phyloP scores from a whole-genome alignment of 2,329 filamentous ascomycete species.

The Fusarium foetens region DNA sequence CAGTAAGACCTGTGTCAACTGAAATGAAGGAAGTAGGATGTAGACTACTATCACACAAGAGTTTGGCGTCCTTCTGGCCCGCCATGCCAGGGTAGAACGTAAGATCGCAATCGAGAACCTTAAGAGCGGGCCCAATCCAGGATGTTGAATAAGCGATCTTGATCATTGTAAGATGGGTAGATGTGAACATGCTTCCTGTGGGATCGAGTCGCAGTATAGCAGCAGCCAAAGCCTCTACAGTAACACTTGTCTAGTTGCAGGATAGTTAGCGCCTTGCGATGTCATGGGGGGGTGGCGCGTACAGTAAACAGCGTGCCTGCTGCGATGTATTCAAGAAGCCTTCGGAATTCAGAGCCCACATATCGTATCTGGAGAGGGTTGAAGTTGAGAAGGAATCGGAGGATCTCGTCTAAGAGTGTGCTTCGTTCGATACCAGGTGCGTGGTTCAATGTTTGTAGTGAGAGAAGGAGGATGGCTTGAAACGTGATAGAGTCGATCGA shows the following conservation, averaged over 20 bases:
- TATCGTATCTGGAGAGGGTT: constrained; percentile 65
- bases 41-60: constrained; percentile 59
- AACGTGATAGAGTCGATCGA: constrained; percentile 62
- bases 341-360: constrained; percentile 55
- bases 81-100: constrained; percentile 69
- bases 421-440: constrained; percentile 47
- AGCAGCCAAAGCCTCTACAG: constrained; percentile 57
- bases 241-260: constrained; percentile 57
- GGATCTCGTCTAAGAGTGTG: constrained; percentile 54
- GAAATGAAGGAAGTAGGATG: constrained; percentile 69
- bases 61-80: constrained; percentile 48
- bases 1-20: constrained; percentile 65
- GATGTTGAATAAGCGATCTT: constrained; percentile 68
- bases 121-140: constrained; percentile 64
- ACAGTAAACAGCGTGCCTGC: constrained; percentile 56
- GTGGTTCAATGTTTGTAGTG: constrained; percentile 44
- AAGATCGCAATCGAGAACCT: constrained; percentile 72
- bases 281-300: constrained; percentile 25
- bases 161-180: constrained; percentile 67
- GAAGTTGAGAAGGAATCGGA: constrained; percentile 60
- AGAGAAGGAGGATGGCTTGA: constrained; percentile 58
- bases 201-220: constrained; percentile 75
- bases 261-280: constrained; percentile 9
- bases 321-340: constrained; percentile 55
- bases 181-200: constrained; percentile 72